phyloP scores from a whole-genome alignment of 305 asterid genomes.

The Lippia alba region DNA sequence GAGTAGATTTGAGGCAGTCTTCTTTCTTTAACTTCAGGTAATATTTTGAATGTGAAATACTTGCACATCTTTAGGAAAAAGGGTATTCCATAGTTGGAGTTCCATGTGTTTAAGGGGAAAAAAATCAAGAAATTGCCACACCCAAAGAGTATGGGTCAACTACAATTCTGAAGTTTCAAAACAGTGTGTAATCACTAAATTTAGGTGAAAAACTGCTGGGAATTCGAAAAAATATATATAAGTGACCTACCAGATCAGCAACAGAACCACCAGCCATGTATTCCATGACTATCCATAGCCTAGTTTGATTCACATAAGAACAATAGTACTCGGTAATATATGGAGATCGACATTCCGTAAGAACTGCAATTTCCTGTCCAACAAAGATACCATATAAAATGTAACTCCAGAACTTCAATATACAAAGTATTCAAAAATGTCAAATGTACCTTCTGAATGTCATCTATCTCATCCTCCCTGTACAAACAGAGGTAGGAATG shows the following conservation, averaged over 20 bases:
- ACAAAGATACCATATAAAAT: conserved; percentile 38
- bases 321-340: conserved; percentile 94
- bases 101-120: conserved; percentile 3
- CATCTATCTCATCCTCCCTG: conserved; percentile 98
- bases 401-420: conserved; percentile 28
- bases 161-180: conserved; percentile 19
- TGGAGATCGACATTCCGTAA: conserved; percentile 89
- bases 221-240: conserved; percentile 23
- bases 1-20: neutral
- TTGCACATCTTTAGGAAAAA: neutral
- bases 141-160: conserved; percentile 25
- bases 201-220: conserved; percentile 10
- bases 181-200: conserved; percentile 21
- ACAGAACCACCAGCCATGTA: conserved; percentile 99
- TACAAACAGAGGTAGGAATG: conserved; percentile 38
- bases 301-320: conserved; percentile 81
- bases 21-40: conserved; percentile 2
- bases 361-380: conserved; percentile 90
- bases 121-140: neutral
- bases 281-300: conserved; percentile 97
- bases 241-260: conserved; percentile 82
- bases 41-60: conserved; percentile 3
- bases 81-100: neutral
- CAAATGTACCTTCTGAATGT: conserved; percentile 86
- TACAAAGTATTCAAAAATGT: conserved; percentile 25